Evolutionary conservation across 148 eudicot species (phyloP).

Genomic region (Fagopyrum homotropicum): DNA sequence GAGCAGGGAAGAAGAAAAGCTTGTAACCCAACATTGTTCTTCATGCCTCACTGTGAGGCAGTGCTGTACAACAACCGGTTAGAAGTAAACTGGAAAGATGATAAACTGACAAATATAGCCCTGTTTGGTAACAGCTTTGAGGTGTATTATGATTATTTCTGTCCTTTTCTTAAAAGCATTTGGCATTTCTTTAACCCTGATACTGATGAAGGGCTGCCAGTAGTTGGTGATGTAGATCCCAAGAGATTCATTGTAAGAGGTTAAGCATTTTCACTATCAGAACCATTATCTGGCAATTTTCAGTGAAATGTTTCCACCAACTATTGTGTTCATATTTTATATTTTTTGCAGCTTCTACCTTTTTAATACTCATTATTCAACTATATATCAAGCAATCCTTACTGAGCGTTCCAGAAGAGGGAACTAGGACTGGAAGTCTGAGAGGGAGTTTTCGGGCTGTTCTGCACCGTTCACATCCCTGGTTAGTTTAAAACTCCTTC

Average conservation of each 20-base stretch:
- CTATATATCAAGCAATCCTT: too few relatives aligned
- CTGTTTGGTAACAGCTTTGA: conserved; percentile 72
- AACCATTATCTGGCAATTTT: not conserved
- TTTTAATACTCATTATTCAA: too few relatives aligned
- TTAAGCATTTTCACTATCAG: not conserved
- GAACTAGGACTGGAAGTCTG: too few relatives aligned
- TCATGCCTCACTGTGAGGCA: conserved; percentile 90
- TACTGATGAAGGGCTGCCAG: conserved; percentile 27
- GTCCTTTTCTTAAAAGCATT: conserved; percentile 64
- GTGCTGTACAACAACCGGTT: conserved; percentile 69
- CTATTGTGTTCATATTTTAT: not conserved
- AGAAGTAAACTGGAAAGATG: conserved; percentile 51
- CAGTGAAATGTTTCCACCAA: not conserved
- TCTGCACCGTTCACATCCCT: too few relatives aligned
- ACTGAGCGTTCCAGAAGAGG: too few relatives aligned
- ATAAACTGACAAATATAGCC: conserved; percentile 33
- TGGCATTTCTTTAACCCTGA: conserved; percentile 69
- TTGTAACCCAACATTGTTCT: conserved; percentile 51
- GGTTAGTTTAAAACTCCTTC: too few relatives aligned
- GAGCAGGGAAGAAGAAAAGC: conserved; percentile 65
- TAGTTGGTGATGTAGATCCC: not conserved
- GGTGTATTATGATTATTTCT: conserved; percentile 50
- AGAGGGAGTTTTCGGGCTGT: too few relatives aligned
- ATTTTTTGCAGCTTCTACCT: not conserved
- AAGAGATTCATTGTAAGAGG: not conserved